These are phyloP conservation scores for Lycium barbarum DNA, from an alignment of 257 asterid genomes.

Conservation along the genomic window DNA sequence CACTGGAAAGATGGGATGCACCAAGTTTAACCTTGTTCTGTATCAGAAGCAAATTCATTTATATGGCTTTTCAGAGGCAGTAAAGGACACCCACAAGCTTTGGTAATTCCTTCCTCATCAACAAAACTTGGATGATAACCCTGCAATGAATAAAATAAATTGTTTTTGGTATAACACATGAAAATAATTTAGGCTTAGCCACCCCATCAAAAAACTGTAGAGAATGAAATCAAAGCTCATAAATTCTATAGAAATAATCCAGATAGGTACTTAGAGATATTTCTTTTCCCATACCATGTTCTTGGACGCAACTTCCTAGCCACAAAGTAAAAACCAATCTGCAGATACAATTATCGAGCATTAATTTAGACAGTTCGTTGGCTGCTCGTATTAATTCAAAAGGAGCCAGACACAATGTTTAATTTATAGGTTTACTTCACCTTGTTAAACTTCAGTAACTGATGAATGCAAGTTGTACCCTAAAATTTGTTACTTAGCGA, in stretches of 20 bases:
- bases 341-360: neutral
- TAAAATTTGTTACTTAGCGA: neutral
- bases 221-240: neutral
- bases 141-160: constrained; percentile 43
- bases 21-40: constrained; percentile 73
- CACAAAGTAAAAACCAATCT: neutral
- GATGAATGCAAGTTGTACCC: neutral
- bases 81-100: constrained; percentile 97
- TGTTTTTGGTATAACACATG: neutral
- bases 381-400: neutral
- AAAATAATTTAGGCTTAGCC: neutral
- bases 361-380: neutral
- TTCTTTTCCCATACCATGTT: neutral
- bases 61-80: constrained; percentile 94
- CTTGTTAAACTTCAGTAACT: neutral
- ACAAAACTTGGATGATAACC: constrained; percentile 91
- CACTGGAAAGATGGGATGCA: neutral
- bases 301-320: neutral
- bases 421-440: neutral
- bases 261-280: too few species aligned
- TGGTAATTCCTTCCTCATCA: constrained; percentile 69
- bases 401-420: neutral
- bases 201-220: neutral
- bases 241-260: too few species aligned
- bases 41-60: constrained; percentile 91